Conservation (phyloP, 495 filamentous ascomycete genomes). For the Hamigera avellanea region DNA sequence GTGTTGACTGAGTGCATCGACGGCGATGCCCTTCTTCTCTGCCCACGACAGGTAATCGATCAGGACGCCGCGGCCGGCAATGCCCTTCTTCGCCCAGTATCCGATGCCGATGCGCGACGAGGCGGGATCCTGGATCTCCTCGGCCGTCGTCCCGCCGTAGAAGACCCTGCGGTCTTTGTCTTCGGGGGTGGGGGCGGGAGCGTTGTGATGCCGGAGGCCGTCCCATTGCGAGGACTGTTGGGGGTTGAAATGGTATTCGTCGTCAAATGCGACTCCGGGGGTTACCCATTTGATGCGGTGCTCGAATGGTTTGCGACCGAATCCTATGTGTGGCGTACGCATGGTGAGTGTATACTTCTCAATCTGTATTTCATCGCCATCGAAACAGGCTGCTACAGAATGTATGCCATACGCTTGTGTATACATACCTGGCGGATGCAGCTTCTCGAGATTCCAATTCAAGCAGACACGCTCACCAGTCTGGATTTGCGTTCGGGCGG, state of each 20-base stretch:
- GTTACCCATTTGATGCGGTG: conserved; percentile 43
- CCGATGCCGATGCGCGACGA: conserved; percentile 41
- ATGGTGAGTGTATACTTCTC: neutral
- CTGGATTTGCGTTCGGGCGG: conserved; percentile 34
- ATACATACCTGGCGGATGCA: conserved; percentile 31
- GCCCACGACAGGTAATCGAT: conserved; percentile 44
- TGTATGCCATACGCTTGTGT: too few species aligned
- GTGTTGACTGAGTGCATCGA: conserved; percentile 48
- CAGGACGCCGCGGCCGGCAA: conserved; percentile 44
- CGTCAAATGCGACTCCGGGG: conserved; percentile 46
- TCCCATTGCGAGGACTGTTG: conserved; percentile 74
- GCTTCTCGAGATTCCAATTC: conserved; percentile 40
- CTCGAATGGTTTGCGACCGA: conserved; percentile 43
- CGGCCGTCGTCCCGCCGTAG: conserved; percentile 41
- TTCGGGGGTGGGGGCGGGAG: conserved; percentile 23
- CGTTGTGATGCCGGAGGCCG: conserved; percentile 50
- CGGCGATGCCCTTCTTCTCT: conserved; percentile 29
- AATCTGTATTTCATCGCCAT: neutral
- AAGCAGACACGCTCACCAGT: conserved; percentile 38
- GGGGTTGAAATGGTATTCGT: conserved; percentile 64
- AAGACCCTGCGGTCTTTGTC: conserved; percentile 28
- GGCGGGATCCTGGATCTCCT: conserved; percentile 40
- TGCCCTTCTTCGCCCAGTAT: conserved; percentile 36
- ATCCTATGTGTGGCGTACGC: conserved; percentile 21
- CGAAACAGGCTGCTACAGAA: too few species aligned